Conservation (phyloP, 139 green algal genomes). For the Spirogloea muscicola region DNA sequence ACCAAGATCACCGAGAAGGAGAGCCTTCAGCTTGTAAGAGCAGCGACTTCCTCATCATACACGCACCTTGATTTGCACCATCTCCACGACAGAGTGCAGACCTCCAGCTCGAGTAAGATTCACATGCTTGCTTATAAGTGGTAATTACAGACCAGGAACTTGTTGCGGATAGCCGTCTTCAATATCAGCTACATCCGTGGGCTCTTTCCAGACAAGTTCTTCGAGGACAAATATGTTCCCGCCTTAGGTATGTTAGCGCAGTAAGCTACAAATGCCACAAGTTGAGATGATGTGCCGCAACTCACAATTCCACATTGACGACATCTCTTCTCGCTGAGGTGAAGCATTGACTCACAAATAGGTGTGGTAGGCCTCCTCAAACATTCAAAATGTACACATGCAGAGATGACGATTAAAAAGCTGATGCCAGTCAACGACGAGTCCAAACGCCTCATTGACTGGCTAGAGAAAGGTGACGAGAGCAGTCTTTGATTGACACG, state of each 20-base stretch:
- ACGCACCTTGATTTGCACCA: not conserved
- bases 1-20: slow-evolving; percentile 32
- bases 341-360: no score
- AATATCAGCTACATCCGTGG: slow-evolving; percentile 45
- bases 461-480: slow-evolving; percentile 45
- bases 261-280: no score
- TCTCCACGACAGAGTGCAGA: not conserved
- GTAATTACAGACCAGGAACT: slow-evolving; percentile 28
- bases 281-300: no score
- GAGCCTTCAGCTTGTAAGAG: slow-evolving; percentile 17
- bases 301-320: no score
- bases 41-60: not conserved
- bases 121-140: not conserved
- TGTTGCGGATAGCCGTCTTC: slow-evolving; percentile 42
- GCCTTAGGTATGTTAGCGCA: slow-evolving; percentile 30
- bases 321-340: no score
- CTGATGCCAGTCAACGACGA: slow-evolving; percentile 36
- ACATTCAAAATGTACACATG: not conserved
- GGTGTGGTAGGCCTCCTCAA: no score
- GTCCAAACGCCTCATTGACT: slow-evolving; percentile 36
- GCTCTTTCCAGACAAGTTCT: slow-evolving; percentile 47
- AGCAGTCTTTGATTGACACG: not conserved
- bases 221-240: slow-evolving; percentile 47
- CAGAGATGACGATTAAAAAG: slow-evolving; percentile 50
- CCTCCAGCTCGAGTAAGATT: not conserved